These are phyloP conservation scores for Micromonas pusilla DNA, from an alignment of 139 green algal genomes.

Conservation along the genomic window DNA sequence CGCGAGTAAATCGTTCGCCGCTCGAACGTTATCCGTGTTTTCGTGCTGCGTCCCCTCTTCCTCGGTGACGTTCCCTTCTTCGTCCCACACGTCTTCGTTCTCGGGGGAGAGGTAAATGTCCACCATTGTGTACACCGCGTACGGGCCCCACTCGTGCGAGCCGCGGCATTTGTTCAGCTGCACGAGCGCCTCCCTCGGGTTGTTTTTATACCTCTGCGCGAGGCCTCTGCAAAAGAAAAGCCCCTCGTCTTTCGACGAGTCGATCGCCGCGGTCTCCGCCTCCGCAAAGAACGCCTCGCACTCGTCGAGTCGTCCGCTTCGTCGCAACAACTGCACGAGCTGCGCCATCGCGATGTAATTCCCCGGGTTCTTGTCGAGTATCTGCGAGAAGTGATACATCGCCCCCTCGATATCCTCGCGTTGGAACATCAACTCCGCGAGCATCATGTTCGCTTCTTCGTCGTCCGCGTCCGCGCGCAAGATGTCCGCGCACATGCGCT, in stretches of 20 bases:
- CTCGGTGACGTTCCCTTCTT: conserved; percentile 29
- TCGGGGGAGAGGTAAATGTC: conserved; percentile 74
- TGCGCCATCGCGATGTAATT: conserved; percentile 60
- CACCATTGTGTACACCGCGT: conserved; percentile 62
- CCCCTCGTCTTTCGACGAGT: conserved; percentile 41
- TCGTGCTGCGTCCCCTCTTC: conserved; percentile 35
- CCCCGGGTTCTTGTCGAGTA: conserved; percentile 55
- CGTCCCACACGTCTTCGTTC: conserved; percentile 58
- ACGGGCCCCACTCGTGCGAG: conserved; percentile 52
- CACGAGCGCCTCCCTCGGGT: conserved; percentile 51
- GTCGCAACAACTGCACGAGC: conserved; percentile 55
- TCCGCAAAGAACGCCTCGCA: conserved; percentile 31
- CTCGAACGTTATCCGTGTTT: conserved; percentile 44
- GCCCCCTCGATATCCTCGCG: conserved; percentile 65
- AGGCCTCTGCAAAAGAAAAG: conserved; percentile 60
- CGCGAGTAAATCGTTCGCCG: conserved; percentile 30
- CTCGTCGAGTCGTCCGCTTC: conserved; percentile 47
- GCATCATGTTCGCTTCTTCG: conserved; percentile 62
- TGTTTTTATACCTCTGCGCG: conserved; percentile 39
- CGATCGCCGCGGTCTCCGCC: conserved; percentile 29
- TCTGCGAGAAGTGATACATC: conserved; percentile 67
- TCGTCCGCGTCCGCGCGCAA: conserved; percentile 60
- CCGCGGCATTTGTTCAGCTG: conserved; percentile 55
- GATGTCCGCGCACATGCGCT: conserved; percentile 49
- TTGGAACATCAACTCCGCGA: conserved; percentile 72